These are phyloP conservation scores for Sodiomyces alkalinus DNA, from an alignment of 2,329 filamentous ascomycete species.

Conservation along the genomic window DNA sequence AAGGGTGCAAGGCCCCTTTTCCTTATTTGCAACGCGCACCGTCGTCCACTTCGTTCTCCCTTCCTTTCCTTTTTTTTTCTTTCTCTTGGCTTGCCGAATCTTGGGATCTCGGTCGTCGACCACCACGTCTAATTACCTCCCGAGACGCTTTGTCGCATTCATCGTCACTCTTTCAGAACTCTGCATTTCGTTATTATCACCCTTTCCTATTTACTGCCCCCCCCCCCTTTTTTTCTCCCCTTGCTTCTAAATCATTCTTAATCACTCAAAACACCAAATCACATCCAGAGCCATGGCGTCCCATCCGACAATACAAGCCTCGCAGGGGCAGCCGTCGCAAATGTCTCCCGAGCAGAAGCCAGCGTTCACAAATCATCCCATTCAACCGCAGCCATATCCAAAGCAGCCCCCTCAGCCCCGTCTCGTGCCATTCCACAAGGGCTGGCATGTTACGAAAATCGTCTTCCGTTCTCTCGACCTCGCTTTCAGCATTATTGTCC, in stretches of 20 bases:
- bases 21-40: too few species aligned
- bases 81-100: neutral
- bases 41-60: too few species aligned
- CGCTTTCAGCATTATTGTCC: slow-evolving; percentile 10
- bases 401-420: slow-evolving; percentile 1
- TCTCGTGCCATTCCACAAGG: slow-evolving; percentile 4
- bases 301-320: neutral
- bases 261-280: neutral
- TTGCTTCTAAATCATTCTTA: too few species aligned
- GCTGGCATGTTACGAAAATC: slow-evolving; percentile 16
- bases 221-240: too few species aligned
- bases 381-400: slow-evolving; percentile 1
- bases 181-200: too few species aligned
- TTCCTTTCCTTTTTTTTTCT: neutral
- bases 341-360: neutral
- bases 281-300: neutral
- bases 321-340: neutral
- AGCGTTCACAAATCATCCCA: neutral
- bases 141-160: too few species aligned
- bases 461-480: slow-evolving; percentile 14
- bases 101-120: neutral
- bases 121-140: neutral
- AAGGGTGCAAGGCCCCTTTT: too few species aligned
- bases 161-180: too few species aligned
- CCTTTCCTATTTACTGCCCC: too few species aligned